Evolutionary conservation across 2,329 filamentous ascomycete genomes (phyloP).

Genomic region (Sclerotinia spermophila): DNA sequence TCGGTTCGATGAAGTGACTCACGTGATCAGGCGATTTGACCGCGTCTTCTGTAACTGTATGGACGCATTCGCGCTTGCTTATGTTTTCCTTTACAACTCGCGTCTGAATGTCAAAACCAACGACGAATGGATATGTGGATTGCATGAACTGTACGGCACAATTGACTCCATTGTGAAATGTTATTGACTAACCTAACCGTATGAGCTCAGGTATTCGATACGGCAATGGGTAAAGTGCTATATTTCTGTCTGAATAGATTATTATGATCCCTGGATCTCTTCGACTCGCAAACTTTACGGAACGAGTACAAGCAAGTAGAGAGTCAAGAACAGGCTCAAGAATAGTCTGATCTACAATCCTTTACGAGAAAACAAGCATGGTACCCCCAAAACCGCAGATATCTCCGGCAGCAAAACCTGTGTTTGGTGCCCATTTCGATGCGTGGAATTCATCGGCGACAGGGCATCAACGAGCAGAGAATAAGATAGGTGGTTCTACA

Average conservation of each 20-base stretch:
- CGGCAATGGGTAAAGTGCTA: not conserved
- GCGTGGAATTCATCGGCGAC: constrained; percentile 71
- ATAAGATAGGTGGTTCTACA: constrained; percentile 55
- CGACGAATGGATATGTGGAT: not conserved
- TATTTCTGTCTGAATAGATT: not conserved
- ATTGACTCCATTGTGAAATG: not conserved
- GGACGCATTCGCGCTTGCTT: constrained; percentile 7
- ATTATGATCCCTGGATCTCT: not conserved
- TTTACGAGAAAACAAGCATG: constrained; percentile 22
- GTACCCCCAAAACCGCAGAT: constrained; percentile 27
- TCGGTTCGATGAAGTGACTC: not conserved
- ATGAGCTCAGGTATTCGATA: not conserved
- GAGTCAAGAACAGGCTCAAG: not conserved
- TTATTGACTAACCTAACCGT: not conserved
- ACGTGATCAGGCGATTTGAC: constrained; percentile 17
- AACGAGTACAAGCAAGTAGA: not conserved
- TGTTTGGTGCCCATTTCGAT: constrained; percentile 51
- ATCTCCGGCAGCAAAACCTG: constrained; percentile 38
- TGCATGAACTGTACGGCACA: not conserved
- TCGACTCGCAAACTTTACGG: not conserved
- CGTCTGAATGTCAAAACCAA: not conserved
- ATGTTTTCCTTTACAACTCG: not conserved
- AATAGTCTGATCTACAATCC: constrained; percentile 6
- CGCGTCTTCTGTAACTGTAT: constrained; percentile 18
- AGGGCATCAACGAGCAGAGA: constrained; percentile 76